Base-by-base conservation (phyloP, 768 basidiomycete species). In the Termitomyces sp. region DNA sequence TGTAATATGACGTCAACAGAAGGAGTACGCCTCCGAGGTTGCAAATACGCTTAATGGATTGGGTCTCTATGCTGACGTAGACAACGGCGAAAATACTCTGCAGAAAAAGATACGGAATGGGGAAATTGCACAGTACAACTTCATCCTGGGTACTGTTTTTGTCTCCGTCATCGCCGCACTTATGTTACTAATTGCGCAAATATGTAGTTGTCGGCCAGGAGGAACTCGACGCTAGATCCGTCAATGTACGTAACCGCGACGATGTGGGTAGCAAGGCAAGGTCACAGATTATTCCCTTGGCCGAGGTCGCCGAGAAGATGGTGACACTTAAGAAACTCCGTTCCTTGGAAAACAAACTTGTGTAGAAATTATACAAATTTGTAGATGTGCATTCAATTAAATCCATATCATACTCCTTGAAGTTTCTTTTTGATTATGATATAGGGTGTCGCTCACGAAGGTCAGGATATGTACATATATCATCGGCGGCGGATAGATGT, bases 21-120 rank as follows among this genome's bases (percentile, higher is more conserved):
- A 86, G 77, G 89, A 89, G 31, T 99, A 98, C 66, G 97, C 96
- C 2, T 75, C 86, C 28, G 83, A 95, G 67, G 84, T 98, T 40
- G 78, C 81, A 31, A 76, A 86, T 54, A 82, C 76, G 60, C 79
- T 98, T 4, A 77, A 76, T 56, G 76, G 79, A 42, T 73, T 81
- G 5, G 93, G 92, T 1, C 72, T 99, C 49, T 98, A 83, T 66
- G 88, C 89, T 45, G 97, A 98, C 64, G 93, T 92, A 17, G 97
- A 98, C 71, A 87, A 95, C 62, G 86, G 90, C 37, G 85, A 88
- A 42, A 88, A 97, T 66, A 98, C 97, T 0, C 81, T 98, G 28
- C 88, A 84, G 58, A 98, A 98, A 83, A 98, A 98, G 80, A 92
- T 99, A 66, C 82, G 95, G 30, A 98, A 98, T 68, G 95, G 91